A percentile compares a stretch with the other conserved stretches of the same genome.
Evolutionary conservation across 495 filamentous ascomycete species (phyloP).

Genomic region (Xylona heveae): DNA sequence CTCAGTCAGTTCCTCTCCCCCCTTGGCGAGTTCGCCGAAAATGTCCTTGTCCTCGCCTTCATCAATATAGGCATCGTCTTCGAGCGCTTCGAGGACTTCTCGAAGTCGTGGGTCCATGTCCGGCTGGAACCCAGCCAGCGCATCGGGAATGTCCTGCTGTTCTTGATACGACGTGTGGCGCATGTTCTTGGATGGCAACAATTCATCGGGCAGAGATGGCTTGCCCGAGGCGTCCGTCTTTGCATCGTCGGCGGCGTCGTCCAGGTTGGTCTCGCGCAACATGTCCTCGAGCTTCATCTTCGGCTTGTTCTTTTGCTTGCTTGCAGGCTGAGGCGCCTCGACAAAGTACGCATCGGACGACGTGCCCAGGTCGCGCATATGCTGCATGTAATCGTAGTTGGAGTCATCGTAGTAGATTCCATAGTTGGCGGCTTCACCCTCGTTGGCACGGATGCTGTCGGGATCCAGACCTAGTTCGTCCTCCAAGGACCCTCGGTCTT

Average conservation of each 20-base stretch:
- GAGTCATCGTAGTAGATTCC: conserved; percentile 81
- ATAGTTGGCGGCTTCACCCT: conserved; percentile 87
- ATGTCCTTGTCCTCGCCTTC: conserved; percentile 56
- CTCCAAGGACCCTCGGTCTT: conserved; percentile 49
- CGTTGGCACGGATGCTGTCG: conserved; percentile 50
- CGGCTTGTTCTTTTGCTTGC: conserved; percentile 42
- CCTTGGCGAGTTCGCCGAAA: conserved; percentile 56
- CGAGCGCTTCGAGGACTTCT: conserved; percentile 82
- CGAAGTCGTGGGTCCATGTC: conserved; percentile 93
- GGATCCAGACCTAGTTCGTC: conserved; percentile 48
- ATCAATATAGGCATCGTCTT: conserved; percentile 92
- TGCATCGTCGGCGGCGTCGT: conserved; percentile 28
- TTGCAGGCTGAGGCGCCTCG: conserved; percentile 35
- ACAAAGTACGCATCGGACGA: conserved; percentile 53
- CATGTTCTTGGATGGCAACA: conserved; percentile 49
- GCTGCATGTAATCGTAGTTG: conserved; percentile 98
- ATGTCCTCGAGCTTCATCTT: conserved; percentile 69
- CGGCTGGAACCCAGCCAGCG: conserved; percentile 78
- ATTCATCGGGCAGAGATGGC: conserved; percentile 33
- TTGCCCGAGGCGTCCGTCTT: conserved; percentile 8
- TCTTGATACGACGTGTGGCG: conserved; percentile 67
- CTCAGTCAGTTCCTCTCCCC: conserved; percentile 49
- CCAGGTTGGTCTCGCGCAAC: conserved; percentile 39
- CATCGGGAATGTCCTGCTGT: conserved; percentile 83
- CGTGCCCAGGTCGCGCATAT: conserved; percentile 62